A percentile compares a stretch with the other conserved stretches of the same genome.
Conservation (phyloP, 139 green algal species). For the Chlamydomonas schloesseri region DNA sequence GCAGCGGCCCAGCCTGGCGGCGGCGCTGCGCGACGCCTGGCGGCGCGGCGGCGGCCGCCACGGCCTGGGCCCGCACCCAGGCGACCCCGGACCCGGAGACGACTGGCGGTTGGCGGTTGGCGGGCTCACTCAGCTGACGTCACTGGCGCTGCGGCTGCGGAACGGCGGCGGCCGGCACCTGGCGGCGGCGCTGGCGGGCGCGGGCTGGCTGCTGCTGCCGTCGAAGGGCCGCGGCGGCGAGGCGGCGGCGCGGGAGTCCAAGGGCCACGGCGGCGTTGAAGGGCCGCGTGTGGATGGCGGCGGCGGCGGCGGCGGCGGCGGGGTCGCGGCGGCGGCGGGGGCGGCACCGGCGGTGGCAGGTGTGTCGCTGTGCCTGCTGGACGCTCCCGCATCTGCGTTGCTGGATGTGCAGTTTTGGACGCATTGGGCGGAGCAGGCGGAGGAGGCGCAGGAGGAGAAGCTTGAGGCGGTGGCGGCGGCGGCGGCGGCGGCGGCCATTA, state of each 20-base stretch:
- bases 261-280: too few species aligned
- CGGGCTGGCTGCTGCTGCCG: neutral
- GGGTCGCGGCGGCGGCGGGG: neutral
- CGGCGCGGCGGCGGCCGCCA: too few species aligned
- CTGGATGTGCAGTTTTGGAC: slow-evolving; percentile 9
- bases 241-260: neutral
- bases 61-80: too few species aligned
- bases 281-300: neutral
- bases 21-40: too few species aligned
- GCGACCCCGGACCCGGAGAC: neutral
- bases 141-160: neutral
- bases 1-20: too few species aligned
- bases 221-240: neutral
- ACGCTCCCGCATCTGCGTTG: neutral
- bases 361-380: neutral
- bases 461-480: too few species aligned
- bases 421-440: neutral
- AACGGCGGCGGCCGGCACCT: slow-evolving; percentile 24
- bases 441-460: too few species aligned
- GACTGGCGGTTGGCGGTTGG: slow-evolving; percentile 2
- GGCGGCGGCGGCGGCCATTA: neutral
- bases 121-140: neutral
- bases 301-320: neutral
- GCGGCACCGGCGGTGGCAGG: neutral
- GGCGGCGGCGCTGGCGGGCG: slow-evolving; percentile 5